Evolutionary conservation across 2,329 filamentous ascomycete species (phyloP).

Genomic region (Aurifilum marmelostoma): DNA sequence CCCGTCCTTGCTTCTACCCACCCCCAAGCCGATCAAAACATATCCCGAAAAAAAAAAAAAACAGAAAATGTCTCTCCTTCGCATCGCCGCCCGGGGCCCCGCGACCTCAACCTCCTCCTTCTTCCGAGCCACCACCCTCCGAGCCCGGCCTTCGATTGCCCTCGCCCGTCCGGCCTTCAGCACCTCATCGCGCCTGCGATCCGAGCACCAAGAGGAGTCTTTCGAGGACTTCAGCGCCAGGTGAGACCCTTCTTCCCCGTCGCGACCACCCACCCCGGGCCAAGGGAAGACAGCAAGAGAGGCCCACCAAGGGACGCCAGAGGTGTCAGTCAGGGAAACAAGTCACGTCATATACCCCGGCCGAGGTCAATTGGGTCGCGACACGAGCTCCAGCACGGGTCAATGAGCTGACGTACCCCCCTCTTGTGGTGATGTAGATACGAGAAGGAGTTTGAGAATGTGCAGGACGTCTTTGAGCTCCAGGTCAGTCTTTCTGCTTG

Average conservation of each 20-base stretch:
- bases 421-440: slow-evolving; percentile 66
- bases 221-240: slow-evolving; percentile 98
- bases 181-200: slow-evolving; percentile 60
- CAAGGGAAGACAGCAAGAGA: not conserved
- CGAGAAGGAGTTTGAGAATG: slow-evolving; percentile 97
- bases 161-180: slow-evolving; percentile 61
- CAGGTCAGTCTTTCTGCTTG: slow-evolving; percentile 68
- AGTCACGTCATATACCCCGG: slow-evolving; percentile 25
- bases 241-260: slow-evolving; percentile 58
- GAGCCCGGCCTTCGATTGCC: slow-evolving; percentile 44
- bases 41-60: not conserved
- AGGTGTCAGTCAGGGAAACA: not conserved
- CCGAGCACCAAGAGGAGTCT: slow-evolving; percentile 86
- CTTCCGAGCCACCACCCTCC: slow-evolving; percentile 65
- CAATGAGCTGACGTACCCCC: slow-evolving; percentile 43
- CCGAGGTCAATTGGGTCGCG: slow-evolving; percentile 25
- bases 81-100: slow-evolving; percentile 70
- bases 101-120: slow-evolving; percentile 55
- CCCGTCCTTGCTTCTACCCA: slow-evolving; percentile 20
- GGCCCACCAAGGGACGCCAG: not conserved
- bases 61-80: slow-evolving; percentile 53
- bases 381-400: slow-evolving; percentile 28
- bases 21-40: slow-evolving; percentile 47
- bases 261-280: slow-evolving; percentile 18
- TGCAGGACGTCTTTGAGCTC: slow-evolving; percentile 99